Evolutionary conservation across 805 yeast species (phyloP).

Genomic region (Candida vaughaniae): DNA sequence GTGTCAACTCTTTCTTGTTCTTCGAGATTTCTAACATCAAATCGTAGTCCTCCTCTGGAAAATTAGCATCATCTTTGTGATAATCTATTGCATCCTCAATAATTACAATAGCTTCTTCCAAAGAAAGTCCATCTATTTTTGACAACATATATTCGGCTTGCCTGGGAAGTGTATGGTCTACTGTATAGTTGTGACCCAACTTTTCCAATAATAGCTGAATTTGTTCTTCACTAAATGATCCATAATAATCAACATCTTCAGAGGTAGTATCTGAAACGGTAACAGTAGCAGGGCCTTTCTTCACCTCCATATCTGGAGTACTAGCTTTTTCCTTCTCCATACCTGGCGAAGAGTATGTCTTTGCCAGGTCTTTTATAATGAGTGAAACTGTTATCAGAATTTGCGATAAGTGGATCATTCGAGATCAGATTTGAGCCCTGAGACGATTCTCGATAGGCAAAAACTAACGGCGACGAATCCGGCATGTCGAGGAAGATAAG

Average conservation of each 20-base stretch:
- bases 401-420: no score
- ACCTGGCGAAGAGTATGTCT: no score
- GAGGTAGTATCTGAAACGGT: constrained; percentile 21
- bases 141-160: constrained; percentile 27
- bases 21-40: constrained; percentile 31
- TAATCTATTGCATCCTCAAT: constrained; percentile 25
- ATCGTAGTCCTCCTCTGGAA: constrained; percentile 26
- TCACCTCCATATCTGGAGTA: no score
- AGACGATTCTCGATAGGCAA: no score
- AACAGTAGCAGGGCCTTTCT: constrained; percentile 19
- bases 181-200: no score
- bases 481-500: no score
- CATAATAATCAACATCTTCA: constrained; percentile 25
- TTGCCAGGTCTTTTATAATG: no score
- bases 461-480: no score
- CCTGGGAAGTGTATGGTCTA: no score
- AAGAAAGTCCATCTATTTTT: constrained; percentile 22
- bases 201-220: constrained; percentile 25
- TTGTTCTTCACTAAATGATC: constrained; percentile 23
- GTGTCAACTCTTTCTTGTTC: constrained; percentile 15
- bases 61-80: constrained; percentile 32
- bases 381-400: no score
- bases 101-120: constrained; percentile 22
- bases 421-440: no score
- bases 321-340: no score